Percentiles rank a stretch among this genome's conserved stretches.
Conservation (phyloP, 495 filamentous ascomycete genomes). For the Acidiella bohemica region DNA sequence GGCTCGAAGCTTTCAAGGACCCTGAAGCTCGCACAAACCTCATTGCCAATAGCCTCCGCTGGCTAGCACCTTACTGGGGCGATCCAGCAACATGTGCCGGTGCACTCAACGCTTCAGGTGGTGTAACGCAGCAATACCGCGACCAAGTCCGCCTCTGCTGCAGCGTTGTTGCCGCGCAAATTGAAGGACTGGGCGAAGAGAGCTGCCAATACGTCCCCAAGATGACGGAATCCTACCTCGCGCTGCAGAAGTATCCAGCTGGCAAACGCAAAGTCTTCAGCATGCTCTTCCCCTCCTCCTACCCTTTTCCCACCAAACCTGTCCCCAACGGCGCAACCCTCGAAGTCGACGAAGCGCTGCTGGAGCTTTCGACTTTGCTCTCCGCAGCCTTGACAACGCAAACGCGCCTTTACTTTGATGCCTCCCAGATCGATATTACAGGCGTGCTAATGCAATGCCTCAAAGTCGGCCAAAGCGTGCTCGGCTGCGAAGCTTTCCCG, state of each 20-base stretch:
- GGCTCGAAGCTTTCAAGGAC: conserved; percentile 61
- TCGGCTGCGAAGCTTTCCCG: conserved; percentile 83
- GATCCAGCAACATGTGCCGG: too few species aligned
- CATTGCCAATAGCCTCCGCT: conserved; percentile 69
- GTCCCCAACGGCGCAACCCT: conserved; percentile 45
- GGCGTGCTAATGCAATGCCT: conserved; percentile 60
- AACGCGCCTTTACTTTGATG: conserved; percentile 44
- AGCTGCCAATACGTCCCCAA: conserved; percentile 81
- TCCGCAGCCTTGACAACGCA: conserved; percentile 59
- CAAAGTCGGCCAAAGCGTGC: conserved; percentile 75
- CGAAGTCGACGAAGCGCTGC: conserved; percentile 73
- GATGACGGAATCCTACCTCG: conserved; percentile 76
- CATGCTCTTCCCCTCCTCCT: conserved; percentile 75
- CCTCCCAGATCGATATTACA: conserved; percentile 63
- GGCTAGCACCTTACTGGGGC: conserved; percentile 94
- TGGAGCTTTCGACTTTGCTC: conserved; percentile 79
- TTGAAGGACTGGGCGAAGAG: conserved; percentile 62
- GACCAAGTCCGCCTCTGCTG: conserved; percentile 88
- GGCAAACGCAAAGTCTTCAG: conserved; percentile 59
- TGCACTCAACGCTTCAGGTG: conserved; percentile 31
- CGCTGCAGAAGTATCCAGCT: conserved; percentile 50
- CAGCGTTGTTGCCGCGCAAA: conserved; percentile 74
- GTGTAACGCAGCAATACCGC: conserved; percentile 69
- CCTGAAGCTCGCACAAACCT: conserved; percentile 59
- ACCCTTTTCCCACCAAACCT: conserved; percentile 77